Percentiles rank a stretch among this genome's conserved stretches.
phyloP scores from a whole-genome alignment of 2,329 filamentous ascomycete genomes.

The Aspergillus chevalieri region DNA sequence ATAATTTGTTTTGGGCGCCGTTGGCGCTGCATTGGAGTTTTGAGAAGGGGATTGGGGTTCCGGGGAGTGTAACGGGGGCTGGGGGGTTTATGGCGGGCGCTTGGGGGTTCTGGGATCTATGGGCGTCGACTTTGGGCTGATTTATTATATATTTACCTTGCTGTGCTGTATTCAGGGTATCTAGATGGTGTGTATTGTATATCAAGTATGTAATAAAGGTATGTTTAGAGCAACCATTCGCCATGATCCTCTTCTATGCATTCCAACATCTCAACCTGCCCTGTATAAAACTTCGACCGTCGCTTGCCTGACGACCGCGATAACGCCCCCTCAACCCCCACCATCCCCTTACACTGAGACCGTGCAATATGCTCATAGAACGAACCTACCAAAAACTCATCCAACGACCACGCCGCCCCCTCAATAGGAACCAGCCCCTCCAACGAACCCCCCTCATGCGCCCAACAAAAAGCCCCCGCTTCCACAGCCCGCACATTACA shows the following conservation, averaged over 20 bases:
- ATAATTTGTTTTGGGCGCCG: slow-evolving; percentile 71
- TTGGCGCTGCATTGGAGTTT: slow-evolving; percentile 79
- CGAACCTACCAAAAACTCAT: slow-evolving; percentile 9
- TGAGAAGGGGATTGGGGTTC: slow-evolving; percentile 56
- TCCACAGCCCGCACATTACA: slow-evolving; percentile 14
- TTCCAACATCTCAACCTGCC: background rate
- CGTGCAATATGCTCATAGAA: slow-evolving; percentile 13
- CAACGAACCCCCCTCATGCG: slow-evolving; percentile 2
- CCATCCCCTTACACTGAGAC: slow-evolving; percentile 7
- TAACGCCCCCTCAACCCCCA: background rate
- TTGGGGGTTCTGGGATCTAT: slow-evolving; percentile 41
- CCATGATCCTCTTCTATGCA: background rate
- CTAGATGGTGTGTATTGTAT: background rate
- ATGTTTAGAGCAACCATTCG: background rate
- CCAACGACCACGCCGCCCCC: slow-evolving; percentile 10
- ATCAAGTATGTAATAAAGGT: background rate
- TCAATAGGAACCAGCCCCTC: slow-evolving; percentile 6
- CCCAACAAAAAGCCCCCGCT: slow-evolving; percentile 22
- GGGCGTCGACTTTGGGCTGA: slow-evolving; percentile 34
- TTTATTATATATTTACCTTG: slow-evolving; percentile 2
- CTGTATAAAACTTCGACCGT: background rate
- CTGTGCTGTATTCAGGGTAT: background rate
- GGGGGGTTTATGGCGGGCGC: slow-evolving; percentile 50
- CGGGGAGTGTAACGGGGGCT: slow-evolving; percentile 53
- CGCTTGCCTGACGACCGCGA: background rate